phyloP scores from a whole-genome alignment of 2,329 filamentous ascomycete genomes.

The Stagonosporopsis tanaceti region DNA sequence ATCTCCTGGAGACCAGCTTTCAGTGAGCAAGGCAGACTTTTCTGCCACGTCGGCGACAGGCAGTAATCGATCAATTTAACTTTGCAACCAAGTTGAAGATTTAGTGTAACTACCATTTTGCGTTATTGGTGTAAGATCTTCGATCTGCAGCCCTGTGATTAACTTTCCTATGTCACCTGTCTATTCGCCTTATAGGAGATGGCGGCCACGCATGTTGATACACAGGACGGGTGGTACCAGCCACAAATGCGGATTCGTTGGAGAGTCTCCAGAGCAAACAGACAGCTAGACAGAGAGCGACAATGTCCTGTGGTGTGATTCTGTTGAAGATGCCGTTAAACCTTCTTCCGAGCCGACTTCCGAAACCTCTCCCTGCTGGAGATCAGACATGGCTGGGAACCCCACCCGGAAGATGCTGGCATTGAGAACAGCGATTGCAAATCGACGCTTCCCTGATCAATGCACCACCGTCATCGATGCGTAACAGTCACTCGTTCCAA shows the following conservation, averaged over 20 bases:
- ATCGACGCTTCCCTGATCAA: slow-evolving; percentile 13
- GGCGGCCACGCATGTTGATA: slow-evolving; percentile 4
- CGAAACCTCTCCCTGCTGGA: slow-evolving; percentile 13
- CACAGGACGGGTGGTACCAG: slow-evolving; percentile 7
- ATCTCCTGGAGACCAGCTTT: slow-evolving; percentile 54
- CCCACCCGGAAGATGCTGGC: slow-evolving; percentile 11
- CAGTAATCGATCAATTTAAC: neutral
- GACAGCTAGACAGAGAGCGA: neutral
- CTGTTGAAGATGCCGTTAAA: slow-evolving; percentile 7
- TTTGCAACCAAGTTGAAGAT: slow-evolving; percentile 4
- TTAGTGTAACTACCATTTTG: neutral
- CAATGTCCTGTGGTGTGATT: neutral
- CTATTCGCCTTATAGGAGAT: slow-evolving; percentile 3
- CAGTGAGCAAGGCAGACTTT: slow-evolving; percentile 40
- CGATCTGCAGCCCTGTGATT: slow-evolving; percentile 8
- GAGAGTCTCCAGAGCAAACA: neutral
- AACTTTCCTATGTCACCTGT: slow-evolving; percentile 8
- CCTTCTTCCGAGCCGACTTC: slow-evolving; percentile 10
- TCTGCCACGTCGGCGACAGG: slow-evolving; percentile 5
- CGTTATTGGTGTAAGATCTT: slow-evolving; percentile 1
- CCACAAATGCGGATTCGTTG: neutral
- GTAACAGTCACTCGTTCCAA: slow-evolving; percentile 13
- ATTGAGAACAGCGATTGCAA: slow-evolving; percentile 4
- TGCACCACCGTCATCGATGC: slow-evolving; percentile 20
- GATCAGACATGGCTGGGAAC: slow-evolving; percentile 20